These are phyloP conservation scores for Fusarium pseudoanthophilum DNA, from an alignment of 2,329 filamentous ascomycete species.

Conservation along the genomic window DNA sequence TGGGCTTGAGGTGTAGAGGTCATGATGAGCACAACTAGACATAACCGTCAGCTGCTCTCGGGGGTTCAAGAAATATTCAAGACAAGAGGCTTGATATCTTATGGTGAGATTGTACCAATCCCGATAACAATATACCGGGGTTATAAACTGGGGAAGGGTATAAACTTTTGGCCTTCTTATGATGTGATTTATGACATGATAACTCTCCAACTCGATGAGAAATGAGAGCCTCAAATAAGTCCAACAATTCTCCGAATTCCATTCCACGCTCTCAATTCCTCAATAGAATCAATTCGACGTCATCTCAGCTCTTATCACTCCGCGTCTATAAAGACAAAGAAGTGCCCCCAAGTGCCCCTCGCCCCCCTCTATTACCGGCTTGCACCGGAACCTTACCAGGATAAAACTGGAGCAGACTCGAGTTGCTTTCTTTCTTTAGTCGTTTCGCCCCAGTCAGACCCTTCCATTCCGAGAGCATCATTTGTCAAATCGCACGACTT, in stretches of 20 bases:
- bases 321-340: slow-evolving; percentile 15
- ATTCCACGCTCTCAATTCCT: neutral
- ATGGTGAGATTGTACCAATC: neutral
- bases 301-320: slow-evolving; percentile 23
- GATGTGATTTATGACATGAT: neutral
- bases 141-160: neutral
- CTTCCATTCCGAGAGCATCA: slow-evolving; percentile 34
- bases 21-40: slow-evolving; percentile 20
- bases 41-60: neutral
- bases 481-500: slow-evolving; percentile 22
- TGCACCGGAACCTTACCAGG: slow-evolving; percentile 39
- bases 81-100: neutral
- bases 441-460: slow-evolving; percentile 28
- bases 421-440: slow-evolving; percentile 26
- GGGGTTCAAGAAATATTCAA: neutral
- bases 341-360: slow-evolving; percentile 18
- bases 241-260: neutral
- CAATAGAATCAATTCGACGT: slow-evolving; percentile 27
- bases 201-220: neutral
- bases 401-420: slow-evolving; percentile 39
- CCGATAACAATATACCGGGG: neutral
- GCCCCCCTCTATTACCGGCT: slow-evolving; percentile 34
- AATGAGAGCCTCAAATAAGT: neutral
- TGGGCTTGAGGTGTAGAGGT: slow-evolving; percentile 7
- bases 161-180: neutral